Evolutionary conservation across 169 alveolate species (phyloP).

Genomic region (Blepharisma undulans): DNA sequence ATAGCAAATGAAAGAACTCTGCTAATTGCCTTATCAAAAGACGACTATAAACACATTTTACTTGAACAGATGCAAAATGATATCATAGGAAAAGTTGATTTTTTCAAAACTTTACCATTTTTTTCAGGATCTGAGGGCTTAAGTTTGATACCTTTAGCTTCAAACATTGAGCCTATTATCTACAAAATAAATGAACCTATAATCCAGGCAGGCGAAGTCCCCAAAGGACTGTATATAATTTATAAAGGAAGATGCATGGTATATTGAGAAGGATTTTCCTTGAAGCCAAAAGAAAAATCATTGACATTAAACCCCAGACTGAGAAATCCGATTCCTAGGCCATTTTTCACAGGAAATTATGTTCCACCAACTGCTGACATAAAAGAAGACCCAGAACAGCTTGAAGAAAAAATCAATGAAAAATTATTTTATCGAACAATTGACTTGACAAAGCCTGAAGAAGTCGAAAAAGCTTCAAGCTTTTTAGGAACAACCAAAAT

Average conservation of each 20-base stretch:
- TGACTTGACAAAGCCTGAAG: background rate
- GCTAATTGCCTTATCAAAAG: background rate
- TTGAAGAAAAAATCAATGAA: background rate
- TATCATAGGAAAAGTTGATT: background rate
- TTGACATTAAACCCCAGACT: background rate
- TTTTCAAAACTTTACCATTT: slow-evolving; percentile 13
- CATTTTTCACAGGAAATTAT: background rate
- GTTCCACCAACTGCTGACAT: background rate
- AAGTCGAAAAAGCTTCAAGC: background rate
- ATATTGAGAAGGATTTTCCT: background rate
- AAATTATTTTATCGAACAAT: background rate
- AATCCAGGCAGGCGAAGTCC: slow-evolving; percentile 4
- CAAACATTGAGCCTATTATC: background rate
- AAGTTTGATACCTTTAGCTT: background rate
- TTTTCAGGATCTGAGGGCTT: background rate
- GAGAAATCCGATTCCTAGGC: background rate
- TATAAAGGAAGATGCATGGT: slow-evolving; percentile 29
- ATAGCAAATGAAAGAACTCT: background rate
- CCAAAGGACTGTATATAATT: slow-evolving; percentile 28
- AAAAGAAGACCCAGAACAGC: background rate
- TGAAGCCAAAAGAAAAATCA: background rate
- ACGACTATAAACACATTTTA: background rate
- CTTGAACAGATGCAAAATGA: background rate
- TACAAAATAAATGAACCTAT: background rate
- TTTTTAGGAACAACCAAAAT: background rate